These are phyloP conservation scores for Suillus bovinus DNA, from an alignment of 768 basidiomycete species.

Conservation along the genomic window DNA sequence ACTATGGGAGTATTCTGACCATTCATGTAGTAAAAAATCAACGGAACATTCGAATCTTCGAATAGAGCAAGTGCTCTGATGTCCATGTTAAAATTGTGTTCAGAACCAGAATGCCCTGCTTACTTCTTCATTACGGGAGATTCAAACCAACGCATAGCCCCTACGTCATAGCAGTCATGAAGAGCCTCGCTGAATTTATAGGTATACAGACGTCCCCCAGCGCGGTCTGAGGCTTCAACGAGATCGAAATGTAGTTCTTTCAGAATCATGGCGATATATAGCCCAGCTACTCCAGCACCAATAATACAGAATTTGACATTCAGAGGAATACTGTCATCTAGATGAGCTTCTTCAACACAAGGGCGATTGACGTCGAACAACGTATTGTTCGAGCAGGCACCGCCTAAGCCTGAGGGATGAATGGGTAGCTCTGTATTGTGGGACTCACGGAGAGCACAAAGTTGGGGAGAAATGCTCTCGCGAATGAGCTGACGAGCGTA, in stretches of 20 bases:
- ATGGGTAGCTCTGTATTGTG: too few relatives aligned
- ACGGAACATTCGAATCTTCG: slow-evolving; percentile 1
- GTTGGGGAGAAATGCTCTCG: not conserved
- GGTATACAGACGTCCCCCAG: slow-evolving; percentile 24
- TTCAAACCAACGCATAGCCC: not conserved
- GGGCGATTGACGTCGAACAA: too few relatives aligned
- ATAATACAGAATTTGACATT: slow-evolving; percentile 14
- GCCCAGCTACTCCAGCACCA: slow-evolving; percentile 19
- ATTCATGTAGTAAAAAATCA: not conserved
- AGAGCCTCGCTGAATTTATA: not conserved
- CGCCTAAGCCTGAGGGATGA: not conserved
- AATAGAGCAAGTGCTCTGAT: not conserved
- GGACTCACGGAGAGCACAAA: not conserved
- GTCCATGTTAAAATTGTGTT: not conserved
- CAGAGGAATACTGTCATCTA: not conserved
- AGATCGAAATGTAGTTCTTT: slow-evolving; percentile 19
- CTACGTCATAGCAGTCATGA: slow-evolving; percentile 1
- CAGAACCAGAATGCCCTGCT: not conserved
- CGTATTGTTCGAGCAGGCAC: not conserved
- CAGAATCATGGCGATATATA: slow-evolving; percentile 24
- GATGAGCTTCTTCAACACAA: not conserved
- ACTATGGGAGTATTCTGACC: not conserved
- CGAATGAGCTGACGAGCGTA: not conserved
- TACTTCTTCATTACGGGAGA: not conserved
- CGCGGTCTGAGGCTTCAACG: slow-evolving; percentile 17